phyloP scores from a whole-genome alignment of 495 filamentous ascomycete genomes.

The Penicillium paradoxum region DNA sequence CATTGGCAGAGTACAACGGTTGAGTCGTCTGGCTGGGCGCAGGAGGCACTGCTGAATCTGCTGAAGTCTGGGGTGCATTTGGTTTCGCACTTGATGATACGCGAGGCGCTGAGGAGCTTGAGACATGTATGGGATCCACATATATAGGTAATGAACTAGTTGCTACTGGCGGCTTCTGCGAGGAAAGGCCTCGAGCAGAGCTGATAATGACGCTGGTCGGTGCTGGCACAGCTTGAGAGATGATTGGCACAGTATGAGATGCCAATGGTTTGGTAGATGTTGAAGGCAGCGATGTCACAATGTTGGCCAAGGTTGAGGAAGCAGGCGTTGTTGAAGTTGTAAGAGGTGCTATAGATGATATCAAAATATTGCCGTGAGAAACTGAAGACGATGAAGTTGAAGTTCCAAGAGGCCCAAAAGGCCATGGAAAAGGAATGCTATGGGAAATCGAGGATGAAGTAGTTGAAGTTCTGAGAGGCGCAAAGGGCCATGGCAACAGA shows the following conservation, averaged over 20 bases:
- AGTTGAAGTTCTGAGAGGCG: too few species aligned
- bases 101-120: background rate
- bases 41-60: background rate
- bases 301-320: background rate
- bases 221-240: background rate
- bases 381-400: background rate
- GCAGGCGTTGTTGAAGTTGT: background rate
- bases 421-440: too few species aligned
- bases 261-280: background rate
- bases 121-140: background rate
- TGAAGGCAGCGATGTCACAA: background rate
- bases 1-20: background rate
- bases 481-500: too few species aligned
- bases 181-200: background rate
- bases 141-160: background rate
- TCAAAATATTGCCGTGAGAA: background rate
- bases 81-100: background rate
- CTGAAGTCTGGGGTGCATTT: background rate
- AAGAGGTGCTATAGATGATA: background rate
- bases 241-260: background rate
- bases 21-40: background rate
- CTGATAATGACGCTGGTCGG: background rate
- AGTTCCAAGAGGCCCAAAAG: too few species aligned
- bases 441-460: too few species aligned
- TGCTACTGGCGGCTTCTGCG: background rate